phyloP scores from a whole-genome alignment of 352 stramenopile species.

The Phytophthora tentaculata region DNA sequence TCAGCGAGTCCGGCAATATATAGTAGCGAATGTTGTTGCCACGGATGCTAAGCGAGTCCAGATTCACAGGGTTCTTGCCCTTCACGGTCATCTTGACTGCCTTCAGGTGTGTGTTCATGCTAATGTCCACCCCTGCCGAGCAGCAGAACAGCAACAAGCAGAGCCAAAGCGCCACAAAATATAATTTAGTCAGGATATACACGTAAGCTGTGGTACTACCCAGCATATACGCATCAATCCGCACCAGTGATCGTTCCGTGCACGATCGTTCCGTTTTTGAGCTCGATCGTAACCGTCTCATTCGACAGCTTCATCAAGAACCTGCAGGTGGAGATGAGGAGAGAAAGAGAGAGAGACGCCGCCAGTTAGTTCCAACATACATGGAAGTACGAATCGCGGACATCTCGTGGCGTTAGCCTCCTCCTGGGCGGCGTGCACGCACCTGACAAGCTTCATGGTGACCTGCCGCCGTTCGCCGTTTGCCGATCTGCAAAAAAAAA shows the following conservation, averaged over 20 bases:
- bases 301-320: slow-evolving; percentile 99
- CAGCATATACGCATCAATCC: slow-evolving; percentile 3
- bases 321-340: slow-evolving; percentile 39
- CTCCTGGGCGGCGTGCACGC: slow-evolving; percentile 9
- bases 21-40: slow-evolving; percentile 98
- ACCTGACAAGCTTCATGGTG: slow-evolving; percentile 58
- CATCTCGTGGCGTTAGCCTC: not conserved
- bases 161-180: not conserved
- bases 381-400: not conserved
- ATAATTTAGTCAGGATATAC: slow-evolving; percentile 1
- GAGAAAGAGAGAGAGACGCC: not conserved
- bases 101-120: slow-evolving; percentile 99
- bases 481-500: not conserved
- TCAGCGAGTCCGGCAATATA: slow-evolving; percentile 96
- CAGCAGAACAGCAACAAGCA: slow-evolving; percentile 6
- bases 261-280: slow-evolving; percentile 99
- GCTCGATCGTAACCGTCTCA: slow-evolving; percentile 99
- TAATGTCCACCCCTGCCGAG: slow-evolving; percentile 95
- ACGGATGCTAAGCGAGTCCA: slow-evolving; percentile 97
- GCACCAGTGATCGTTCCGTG: slow-evolving; percentile 96
- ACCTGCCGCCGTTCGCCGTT: slow-evolving; percentile 1
- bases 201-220: not conserved
- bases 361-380: not conserved
- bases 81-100: slow-evolving; percentile 98
- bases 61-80: slow-evolving; percentile 97